Evolutionary conservation across 1,284 basidiomycete genomes (phyloP), one percentile per base, ranked within the genome.

Genomic region (Cutaneotrichosporon daszewskae): DNA sequence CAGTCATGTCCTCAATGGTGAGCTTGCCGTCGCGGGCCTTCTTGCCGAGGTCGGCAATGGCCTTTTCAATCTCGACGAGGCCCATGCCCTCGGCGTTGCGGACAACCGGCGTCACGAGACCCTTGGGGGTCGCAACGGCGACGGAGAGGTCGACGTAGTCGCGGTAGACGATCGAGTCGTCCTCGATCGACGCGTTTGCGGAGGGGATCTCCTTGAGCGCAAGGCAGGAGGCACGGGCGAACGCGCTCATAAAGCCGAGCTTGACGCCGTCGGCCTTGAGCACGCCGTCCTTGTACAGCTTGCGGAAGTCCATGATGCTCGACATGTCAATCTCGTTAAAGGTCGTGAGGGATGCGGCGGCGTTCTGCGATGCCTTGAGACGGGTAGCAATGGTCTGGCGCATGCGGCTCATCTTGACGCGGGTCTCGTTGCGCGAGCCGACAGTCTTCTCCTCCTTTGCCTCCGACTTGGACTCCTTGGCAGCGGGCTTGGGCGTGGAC

Each of bases 311-410:
- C 77, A 97, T 87, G 52, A 97, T 75, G 35, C 84, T 84, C 34
- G 87, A 91, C 94, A 98, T 98, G 77, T 98, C 94, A 67, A 98
- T 90, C 75, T 98, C 94, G 76, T 98, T 97, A 80, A 98, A 98
- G 33, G 94, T 98, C 40, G 95, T 98, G 54, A 98, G 75, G 47
- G 90, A 91, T 35, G 94, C 94, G 10, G 94, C 95, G 12, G 90
- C 82, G 72, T 97, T 97, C 73, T 98, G 94, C 32, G 92, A 95
- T 70, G 96, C 87, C 77, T 98, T 98, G 67, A 98, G 80, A 47
- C 94, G 87, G 74, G 95, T 90, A 37, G 94, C 87, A 63, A 98
- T 98, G 53, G 94, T 87, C 58, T 87, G 77, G 51, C 94, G 87
- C 95, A 98, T 98, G 45, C 90, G 84, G 71, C 81, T 90, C 90